Base-by-base conservation (phyloP, 257 asterid species). In the Plantago ovata region DNA sequence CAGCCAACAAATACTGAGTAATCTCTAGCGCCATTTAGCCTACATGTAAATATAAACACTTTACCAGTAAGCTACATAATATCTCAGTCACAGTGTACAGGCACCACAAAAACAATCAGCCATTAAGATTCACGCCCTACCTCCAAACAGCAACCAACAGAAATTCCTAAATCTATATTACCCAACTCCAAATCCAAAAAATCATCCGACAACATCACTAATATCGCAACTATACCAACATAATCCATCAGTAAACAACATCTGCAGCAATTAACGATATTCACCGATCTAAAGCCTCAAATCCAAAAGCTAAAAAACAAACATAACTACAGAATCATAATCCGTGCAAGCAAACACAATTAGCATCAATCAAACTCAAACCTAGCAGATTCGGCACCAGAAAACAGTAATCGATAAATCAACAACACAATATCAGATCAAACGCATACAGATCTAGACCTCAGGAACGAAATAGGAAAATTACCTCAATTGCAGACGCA, bases 21-120 rank as follows among this genome's bases (percentile, higher is more conserved):
- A 90, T 84, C 59, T 90, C 95, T 70, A 76, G 20, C 5, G 95
- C 93, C 98, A 90, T 90, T 67, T 70, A 50, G 42, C 81, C 90
- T 78, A 56, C 50, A 48, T 21, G 44, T 12, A 38, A 9, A 16
- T 14, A 16, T 14, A 38, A 8, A 14, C 40, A 10, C 33, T n/a
- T 6, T 36, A 41, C 15, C 3, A 15, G 21, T 14, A 13, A 44
- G 18, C 16, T 43, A 12, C 15, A 43, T 16, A 12, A 43, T 12
- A 43, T 13, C 15, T 33, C 45, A 54, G 14, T 1, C 6, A 28
- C 10, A 24, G 5, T 20, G n/a, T 2, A 2, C 2, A 5, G 32
- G 32, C 32, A 51, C 19, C 16, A 33, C 0, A 0, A 12, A n/a
- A 28, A 33, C 15, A n/a, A 22, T 1, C 20, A 28, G n/a, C 12